Base-by-base conservation (phyloP, 192 early-diverging fungal species). In the Ramicandelaber brevisporus region DNA sequence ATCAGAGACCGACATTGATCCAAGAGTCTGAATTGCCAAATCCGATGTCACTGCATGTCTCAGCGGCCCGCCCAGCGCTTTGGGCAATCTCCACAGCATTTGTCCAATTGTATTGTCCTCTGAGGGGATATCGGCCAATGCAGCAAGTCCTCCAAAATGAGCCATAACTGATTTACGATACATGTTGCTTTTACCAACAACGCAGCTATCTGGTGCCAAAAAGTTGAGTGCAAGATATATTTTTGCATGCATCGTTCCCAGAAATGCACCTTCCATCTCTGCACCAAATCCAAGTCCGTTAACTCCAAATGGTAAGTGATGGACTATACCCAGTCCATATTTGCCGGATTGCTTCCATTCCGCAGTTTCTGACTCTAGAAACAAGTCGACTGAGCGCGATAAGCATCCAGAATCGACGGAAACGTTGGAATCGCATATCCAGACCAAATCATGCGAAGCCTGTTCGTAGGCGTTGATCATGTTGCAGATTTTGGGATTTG, bases 401-500 rank as follows among this genome's bases (percentile, higher is more conserved):
- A 88, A 58, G 1, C 70, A 73, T 8, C 73, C 71, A 9, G 65
- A 58, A 24, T 82, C 65, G 1, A 79, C 70, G 31, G 54, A 63
- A 5, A 98, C 70, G 55, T 93, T 93, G 3, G 76, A 81, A 46
- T 98, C 92, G 13, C 76, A 61, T 37, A 92, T 78, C 92, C 92
- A 98, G 18, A 98, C 44, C 37, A 93, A 70, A 39, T 89, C 81
- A 48, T 81, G 54, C 36, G 73, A 67, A 4, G 77, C 66, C 12
- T 50, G 46, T 21, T 68, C 55, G 46, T 81, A 92, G 5, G 74
- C 73, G 28, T 68, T 64, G 12, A 87, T 46, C 61, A 98, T 59
- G 59, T 89, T 89, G 56, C 85, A 84, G 40, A 95, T 72, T 50
- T 98, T 98, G 10, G 92, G 92, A 47, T 98, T 98, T 28, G 77